phyloP scores from a whole-genome alignment of 2,329 filamentous ascomycete genomes.

The Ophidiomyces ophidiicola region DNA sequence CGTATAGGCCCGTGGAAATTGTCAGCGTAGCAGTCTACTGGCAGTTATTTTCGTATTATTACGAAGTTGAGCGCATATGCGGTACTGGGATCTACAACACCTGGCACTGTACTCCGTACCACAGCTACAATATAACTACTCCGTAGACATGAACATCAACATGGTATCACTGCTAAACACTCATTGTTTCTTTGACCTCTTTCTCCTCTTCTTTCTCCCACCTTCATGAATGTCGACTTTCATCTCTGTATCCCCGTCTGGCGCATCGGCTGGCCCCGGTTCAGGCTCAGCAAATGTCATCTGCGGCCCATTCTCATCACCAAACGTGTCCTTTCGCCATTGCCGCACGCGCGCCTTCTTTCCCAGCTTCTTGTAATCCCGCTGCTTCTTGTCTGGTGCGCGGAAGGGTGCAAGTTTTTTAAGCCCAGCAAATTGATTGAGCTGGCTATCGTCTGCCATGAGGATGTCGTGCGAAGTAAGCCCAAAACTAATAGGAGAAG shows the following conservation, averaged over 20 bases:
- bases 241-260: conserved; percentile 19
- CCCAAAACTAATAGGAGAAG: conserved; percentile 78
- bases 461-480: conserved; percentile 84
- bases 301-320: conserved; percentile 43
- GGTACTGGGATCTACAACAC: too few species aligned
- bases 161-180: too few species aligned
- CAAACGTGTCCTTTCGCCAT: conserved; percentile 65
- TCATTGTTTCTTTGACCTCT: conserved; percentile 35
- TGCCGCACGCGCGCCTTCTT: conserved; percentile 86
- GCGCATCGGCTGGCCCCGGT: conserved; percentile 13
- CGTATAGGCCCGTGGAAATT: too few species aligned
- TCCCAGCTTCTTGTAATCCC: conserved; percentile 74
- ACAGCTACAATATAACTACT: too few species aligned
- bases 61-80: too few species aligned
- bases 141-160: too few species aligned
- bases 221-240: conserved; percentile 35
- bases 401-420: conserved; percentile 92
- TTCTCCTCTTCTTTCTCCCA: conserved; percentile 31
- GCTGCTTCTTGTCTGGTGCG: conserved; percentile 75
- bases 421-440: conserved; percentile 83
- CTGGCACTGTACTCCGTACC: too few species aligned
- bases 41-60: too few species aligned
- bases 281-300: conserved; percentile 18
- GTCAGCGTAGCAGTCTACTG: too few species aligned
- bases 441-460: conserved; percentile 68